phyloP scores from a whole-genome alignment of 2,329 filamentous ascomycete genomes.

The Bisporella sp. region DNA sequence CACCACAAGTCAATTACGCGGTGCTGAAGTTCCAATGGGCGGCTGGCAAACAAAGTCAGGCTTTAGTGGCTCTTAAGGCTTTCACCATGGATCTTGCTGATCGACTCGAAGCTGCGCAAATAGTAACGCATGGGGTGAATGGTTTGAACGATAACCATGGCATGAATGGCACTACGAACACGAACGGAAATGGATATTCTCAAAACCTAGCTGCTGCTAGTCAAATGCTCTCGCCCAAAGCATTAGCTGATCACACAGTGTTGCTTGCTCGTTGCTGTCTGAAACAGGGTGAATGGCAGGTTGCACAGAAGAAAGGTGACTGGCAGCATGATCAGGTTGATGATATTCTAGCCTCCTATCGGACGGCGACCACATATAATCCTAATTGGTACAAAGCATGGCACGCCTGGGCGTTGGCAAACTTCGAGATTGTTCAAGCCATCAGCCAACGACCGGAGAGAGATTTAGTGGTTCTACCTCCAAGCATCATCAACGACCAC shows the following conservation, averaged over 20 bases:
- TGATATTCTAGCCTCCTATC: conserved; percentile 87
- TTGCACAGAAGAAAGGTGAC: conserved; percentile 74
- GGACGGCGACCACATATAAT: conserved; percentile 88
- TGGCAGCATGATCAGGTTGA: conserved; percentile 84
- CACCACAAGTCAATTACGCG: conserved; percentile 86
- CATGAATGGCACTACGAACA: conserved; percentile 35
- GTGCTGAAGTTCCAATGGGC: conserved; percentile 97
- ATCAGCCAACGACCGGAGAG: conserved; percentile 36
- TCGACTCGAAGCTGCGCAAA: conserved; percentile 22
- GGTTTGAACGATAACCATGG: conserved; percentile 27
- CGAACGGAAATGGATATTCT: conserved; percentile 11
- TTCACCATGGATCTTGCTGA: conserved; percentile 53
- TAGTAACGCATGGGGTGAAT: conserved; percentile 21
- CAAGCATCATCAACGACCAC: conserved; percentile 70
- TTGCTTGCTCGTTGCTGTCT: conserved; percentile 93
- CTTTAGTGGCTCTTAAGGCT: conserved; percentile 50
- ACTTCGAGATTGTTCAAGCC: conserved; percentile 94
- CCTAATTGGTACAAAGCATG: conserved; percentile 97
- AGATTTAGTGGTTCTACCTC: conserved; percentile 39
- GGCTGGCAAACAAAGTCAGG: conserved; percentile 59
- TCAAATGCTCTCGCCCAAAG: conserved; percentile 28
- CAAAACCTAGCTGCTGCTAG: conserved; percentile 32
- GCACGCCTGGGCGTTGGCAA: conserved; percentile 97
- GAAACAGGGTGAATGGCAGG: conserved; percentile 94
- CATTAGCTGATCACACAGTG: conserved; percentile 53